Conservation (phyloP, 768 basidiomycete species). For the Lactarius indigo region DNA sequence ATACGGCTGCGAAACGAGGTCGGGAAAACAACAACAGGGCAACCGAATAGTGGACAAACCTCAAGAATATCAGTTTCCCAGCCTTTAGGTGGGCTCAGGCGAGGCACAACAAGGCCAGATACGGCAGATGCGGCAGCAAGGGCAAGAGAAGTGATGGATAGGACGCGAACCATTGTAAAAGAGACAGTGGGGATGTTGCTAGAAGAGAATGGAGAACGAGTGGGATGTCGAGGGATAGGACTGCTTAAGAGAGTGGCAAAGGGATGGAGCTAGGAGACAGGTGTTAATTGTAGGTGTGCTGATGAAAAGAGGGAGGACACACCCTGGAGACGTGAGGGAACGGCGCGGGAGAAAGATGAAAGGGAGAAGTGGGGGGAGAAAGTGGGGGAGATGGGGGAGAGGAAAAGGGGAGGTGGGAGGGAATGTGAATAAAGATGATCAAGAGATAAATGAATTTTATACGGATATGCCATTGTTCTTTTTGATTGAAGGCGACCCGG, state of each 20-base stretch:
- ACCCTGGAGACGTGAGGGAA: background rate
- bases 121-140: slow-evolving; percentile 40
- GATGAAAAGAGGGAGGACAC: background rate
- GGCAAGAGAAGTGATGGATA: slow-evolving; percentile 42
- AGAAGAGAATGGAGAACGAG: slow-evolving; percentile 28
- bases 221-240: slow-evolving; percentile 15
- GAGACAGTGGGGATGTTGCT: slow-evolving; percentile 22
- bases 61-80: slow-evolving; percentile 49
- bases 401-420: background rate
- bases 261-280: background rate
- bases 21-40: background rate
- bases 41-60: slow-evolving; percentile 28
- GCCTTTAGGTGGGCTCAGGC: slow-evolving; percentile 37
- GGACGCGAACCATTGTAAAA: slow-evolving; percentile 32
- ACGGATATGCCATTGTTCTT: background rate
- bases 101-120: slow-evolving; percentile 39
- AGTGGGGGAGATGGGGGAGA: background rate
- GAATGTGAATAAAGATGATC: slow-evolving; percentile 16
- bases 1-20: slow-evolving; percentile 42
- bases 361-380: background rate
- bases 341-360: background rate
- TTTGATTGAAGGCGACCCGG: background rate
- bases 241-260: slow-evolving; percentile 17
- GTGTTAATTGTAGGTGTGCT: background rate
- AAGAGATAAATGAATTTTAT: slow-evolving; percentile 8